Evolutionary conservation across 1,139 yeast genomes (phyloP), one percentile per base, ranked within the genome.

Genomic region (Groenewaldozyma auringiensis): DNA sequence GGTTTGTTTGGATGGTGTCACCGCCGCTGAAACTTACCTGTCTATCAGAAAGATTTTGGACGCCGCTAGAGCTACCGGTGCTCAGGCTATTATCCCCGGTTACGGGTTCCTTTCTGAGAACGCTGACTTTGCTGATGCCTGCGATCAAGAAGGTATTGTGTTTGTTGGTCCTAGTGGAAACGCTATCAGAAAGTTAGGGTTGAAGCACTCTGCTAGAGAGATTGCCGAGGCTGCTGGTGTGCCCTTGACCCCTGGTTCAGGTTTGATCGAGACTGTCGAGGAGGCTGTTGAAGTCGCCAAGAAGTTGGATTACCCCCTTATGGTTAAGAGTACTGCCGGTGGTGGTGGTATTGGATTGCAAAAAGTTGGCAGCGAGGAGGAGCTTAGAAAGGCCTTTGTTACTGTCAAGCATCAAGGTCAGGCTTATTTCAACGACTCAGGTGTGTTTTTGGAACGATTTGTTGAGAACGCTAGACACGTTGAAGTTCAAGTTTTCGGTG

Each of bases 311-410:
- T 92, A 86, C 60, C 97, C 98, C 21, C 78, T 92, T 39, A 92
- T 92, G 97, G 85, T 92, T 45, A 92, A 92, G 67, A 84, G 95
- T 18, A 89, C 97, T 51, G 97, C 97, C 32, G 98, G 98, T 64
- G 98, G 98, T 59, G 98, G 98, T 65, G 98, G 98, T 67, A 92
- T 89, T 60, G 98, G 98, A 53, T 72, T 92, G 57, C 96, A 88
- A 64, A 83, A 88, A 63, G 96, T 89, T 50, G 95, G 88, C 59
- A 75, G 79, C 38, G 86, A 79, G 55, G 78, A 67, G 14, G 96
- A 89, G 49, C 79, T 89, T 51, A 85, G 79, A 66, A 70, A 83
- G 53, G 94, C 89, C 14, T 89, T 87, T 66, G 83, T 79, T 57
- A 82, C 95, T 3, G 97, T 92, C 39, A 84, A 85, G 62, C 96